Evolutionary conservation across 2,329 filamentous ascomycete genomes (phyloP).

Genomic region (Colletotrichum sp.): DNA sequence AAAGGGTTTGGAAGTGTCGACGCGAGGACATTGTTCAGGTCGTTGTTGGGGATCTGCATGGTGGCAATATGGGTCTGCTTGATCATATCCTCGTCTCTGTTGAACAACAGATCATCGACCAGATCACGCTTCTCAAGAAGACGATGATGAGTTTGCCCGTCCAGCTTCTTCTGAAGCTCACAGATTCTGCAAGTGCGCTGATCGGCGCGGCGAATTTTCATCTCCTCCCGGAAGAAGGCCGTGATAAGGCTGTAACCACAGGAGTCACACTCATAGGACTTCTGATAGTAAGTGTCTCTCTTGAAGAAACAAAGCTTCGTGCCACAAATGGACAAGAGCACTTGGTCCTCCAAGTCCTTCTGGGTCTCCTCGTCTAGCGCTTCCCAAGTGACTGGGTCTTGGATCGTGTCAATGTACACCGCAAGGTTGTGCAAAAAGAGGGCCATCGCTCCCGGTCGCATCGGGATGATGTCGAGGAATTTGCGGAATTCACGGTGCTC

Average conservation of each 20-base stretch:
- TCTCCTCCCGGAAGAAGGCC: background rate
- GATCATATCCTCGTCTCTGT: background rate
- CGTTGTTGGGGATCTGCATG: background rate
- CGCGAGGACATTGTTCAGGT: background rate
- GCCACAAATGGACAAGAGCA: background rate
- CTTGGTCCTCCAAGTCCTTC: background rate
- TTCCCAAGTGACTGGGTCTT: background rate
- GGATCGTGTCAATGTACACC: background rate
- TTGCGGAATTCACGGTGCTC: background rate
- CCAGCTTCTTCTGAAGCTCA: background rate
- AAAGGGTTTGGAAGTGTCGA: background rate
- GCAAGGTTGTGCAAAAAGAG: slow-evolving; percentile 7
- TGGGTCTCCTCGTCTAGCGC: background rate
- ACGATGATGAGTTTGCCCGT: background rate
- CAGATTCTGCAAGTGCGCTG: slow-evolving; percentile 1
- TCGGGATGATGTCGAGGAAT: slow-evolving; percentile 12
- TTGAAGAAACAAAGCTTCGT: background rate
- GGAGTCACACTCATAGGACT: background rate
- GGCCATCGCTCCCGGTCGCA: background rate
- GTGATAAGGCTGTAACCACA: background rate
- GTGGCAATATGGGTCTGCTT: background rate
- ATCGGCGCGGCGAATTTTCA: background rate
- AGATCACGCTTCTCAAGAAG: background rate
- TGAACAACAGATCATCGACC: background rate
- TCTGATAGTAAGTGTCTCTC: background rate